phyloP scores from a whole-genome alignment of 2,329 filamentous ascomycete species.

The Colletotrichum truncatum region DNA sequence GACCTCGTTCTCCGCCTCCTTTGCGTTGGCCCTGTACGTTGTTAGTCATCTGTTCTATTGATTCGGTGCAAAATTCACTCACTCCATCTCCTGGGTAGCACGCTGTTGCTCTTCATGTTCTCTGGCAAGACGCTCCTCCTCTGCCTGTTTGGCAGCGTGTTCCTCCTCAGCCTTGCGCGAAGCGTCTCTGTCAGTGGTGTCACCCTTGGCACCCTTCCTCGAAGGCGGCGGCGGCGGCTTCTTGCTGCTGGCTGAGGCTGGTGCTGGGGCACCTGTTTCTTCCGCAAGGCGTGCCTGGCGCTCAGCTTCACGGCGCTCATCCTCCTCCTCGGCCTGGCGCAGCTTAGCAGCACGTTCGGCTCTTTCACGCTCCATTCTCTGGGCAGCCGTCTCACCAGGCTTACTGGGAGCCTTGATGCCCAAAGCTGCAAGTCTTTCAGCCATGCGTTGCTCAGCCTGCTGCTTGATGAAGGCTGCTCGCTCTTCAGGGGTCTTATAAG shows the following conservation, averaged over 20 bases:
- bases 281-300: conserved; percentile 84
- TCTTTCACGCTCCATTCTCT: conserved; percentile 88
- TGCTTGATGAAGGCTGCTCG: conserved; percentile 96
- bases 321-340: conserved; percentile 92
- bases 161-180: conserved; percentile 68
- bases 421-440: conserved; percentile 91
- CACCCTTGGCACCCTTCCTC: conserved; percentile 73
- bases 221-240: conserved; percentile 84
- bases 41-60: conserved; percentile 39
- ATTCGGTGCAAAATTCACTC: conserved; percentile 68
- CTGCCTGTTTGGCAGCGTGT: conserved; percentile 64
- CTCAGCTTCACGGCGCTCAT: conserved; percentile 87
- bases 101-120: conserved; percentile 81
- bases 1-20: conserved; percentile 81
- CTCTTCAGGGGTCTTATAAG: conserved; percentile 92
- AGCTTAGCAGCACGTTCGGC: conserved; percentile 88
- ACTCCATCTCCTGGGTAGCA: conserved; percentile 83
- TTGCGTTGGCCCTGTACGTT: conserved; percentile 72
- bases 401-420: conserved; percentile 88
- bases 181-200: conserved; percentile 64
- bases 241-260: conserved; percentile 58
- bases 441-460: conserved; percentile 96
- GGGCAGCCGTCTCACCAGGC: conserved; percentile 80
- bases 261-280: conserved; percentile 73
- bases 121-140: conserved; percentile 72